A percentile compares a stretch with the other conserved stretches of the same genome.
Conservation (phyloP, 2,329 filamentous ascomycete species). For the Cladosporium austrohemisphaericum region DNA sequence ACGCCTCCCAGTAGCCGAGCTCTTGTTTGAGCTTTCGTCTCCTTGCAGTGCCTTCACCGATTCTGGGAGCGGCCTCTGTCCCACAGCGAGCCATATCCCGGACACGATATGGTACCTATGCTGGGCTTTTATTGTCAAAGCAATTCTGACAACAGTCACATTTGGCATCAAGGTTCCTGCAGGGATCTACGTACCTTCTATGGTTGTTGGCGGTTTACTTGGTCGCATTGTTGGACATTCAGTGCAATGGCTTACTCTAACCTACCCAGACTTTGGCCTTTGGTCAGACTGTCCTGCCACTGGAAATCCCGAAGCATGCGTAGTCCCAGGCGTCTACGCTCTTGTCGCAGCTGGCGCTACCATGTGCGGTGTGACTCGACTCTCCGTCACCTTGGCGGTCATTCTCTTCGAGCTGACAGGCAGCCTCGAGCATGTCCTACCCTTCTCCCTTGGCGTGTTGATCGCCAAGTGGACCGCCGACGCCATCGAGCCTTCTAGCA, state of each 20-base stretch:
- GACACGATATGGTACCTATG: conserved; percentile 67
- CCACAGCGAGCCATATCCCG: conserved; percentile 71
- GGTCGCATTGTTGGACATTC: conserved; percentile 83
- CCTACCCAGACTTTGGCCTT: conserved; percentile 65
- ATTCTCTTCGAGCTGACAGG: conserved; percentile 96
- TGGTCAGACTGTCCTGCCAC: conserved; percentile 71
- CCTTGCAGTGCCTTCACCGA: conserved; percentile 72
- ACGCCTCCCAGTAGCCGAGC: conserved; percentile 81
- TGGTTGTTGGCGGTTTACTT: conserved; percentile 94
- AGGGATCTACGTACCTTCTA: conserved; percentile 96
- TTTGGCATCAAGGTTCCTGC: conserved; percentile 96
- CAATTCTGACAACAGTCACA: conserved; percentile 79
- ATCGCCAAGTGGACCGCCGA: conserved; percentile 99
- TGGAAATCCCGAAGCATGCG: conserved; percentile 70
- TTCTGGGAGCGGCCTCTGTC: conserved; percentile 74
- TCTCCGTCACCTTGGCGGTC: conserved; percentile 90
- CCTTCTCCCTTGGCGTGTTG: conserved; percentile 86
- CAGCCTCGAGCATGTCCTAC: conserved; percentile 89
- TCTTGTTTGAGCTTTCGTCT: conserved; percentile 84
- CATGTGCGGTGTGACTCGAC: conserved; percentile 93
- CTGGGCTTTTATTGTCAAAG: conserved; percentile 83
- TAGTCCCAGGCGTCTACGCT: conserved; percentile 95
- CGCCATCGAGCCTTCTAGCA: conserved; percentile 87
- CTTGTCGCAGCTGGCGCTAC: conserved; percentile 91
- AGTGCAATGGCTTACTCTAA: conserved; percentile 75